Evolutionary conservation across 257 asterid species (phyloP).

Genomic region (Voacanga thouarsii): DNA sequence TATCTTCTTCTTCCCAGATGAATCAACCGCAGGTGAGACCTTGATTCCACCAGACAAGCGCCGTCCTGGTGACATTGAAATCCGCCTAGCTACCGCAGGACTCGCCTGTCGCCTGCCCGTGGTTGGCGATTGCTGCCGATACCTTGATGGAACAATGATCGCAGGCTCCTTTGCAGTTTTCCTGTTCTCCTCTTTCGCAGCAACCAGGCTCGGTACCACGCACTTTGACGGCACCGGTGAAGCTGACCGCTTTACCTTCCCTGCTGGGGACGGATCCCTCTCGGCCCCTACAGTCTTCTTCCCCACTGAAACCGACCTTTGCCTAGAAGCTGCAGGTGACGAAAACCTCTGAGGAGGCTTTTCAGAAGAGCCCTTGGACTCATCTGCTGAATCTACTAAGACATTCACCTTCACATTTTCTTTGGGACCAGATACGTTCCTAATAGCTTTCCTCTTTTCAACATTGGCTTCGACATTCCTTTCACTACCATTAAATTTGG

Average conservation of each 20-base stretch:
- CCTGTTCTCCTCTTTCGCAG: conserved; percentile 84
- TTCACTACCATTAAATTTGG: conserved; percentile 2
- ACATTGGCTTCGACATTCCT: conserved; percentile 17
- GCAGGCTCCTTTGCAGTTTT: conserved; percentile 72
- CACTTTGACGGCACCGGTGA: conserved; percentile 92
- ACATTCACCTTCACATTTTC: conserved; percentile 61
- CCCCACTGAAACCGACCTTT: conserved; percentile 57
- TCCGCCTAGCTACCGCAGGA: conserved; percentile 68
- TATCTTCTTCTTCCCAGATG: conserved; percentile 79
- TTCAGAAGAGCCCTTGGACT: conserved; percentile 27
- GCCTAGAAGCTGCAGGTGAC: conserved; percentile 63
- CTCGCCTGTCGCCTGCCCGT: conserved; percentile 67
- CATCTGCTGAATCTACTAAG: conserved; percentile 1
- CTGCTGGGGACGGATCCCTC: conserved; percentile 84
- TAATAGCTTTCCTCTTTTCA: conserved; percentile 19
- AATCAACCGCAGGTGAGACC: conserved; percentile 60
- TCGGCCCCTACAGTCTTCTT: conserved; percentile 49
- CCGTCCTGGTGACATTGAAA: conserved; percentile 84
- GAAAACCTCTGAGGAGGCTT: conserved; percentile 61
- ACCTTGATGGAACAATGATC: conserved; percentile 88
- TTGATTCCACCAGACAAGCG: conserved; percentile 72
- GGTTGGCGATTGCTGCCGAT: conserved; percentile 86
- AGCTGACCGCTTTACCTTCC: conserved; percentile 67
- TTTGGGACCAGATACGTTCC: conserved; percentile 43
- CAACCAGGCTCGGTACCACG: conserved; percentile 76